Conservation (phyloP, 164 flowering plant species). For the Malania oleifera region DNA sequence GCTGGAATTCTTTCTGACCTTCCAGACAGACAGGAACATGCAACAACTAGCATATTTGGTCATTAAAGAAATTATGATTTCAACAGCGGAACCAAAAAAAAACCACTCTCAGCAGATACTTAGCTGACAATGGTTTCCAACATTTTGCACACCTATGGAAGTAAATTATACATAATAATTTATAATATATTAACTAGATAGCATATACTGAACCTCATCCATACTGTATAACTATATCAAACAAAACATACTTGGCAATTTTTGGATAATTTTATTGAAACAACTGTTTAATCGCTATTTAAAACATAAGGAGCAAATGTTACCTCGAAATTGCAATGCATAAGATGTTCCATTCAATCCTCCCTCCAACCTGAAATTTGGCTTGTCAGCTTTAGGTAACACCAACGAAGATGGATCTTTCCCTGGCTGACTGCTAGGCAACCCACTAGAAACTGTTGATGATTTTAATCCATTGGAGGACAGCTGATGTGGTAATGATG, state of each 20-base stretch:
- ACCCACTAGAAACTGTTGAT: slow-evolving; percentile 26
- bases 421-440: slow-evolving; percentile 31
- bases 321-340: slow-evolving; percentile 50
- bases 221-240: not conserved
- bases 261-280: not conserved
- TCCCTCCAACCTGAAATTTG: slow-evolving; percentile 45
- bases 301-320: not conserved
- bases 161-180: too few relatives aligned
- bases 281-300: not conserved
- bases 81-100: too few relatives aligned
- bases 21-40: too few relatives aligned
- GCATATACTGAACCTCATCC: too few relatives aligned
- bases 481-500: slow-evolving; percentile 34
- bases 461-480: slow-evolving; percentile 40
- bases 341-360: slow-evolving; percentile 37
- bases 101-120: too few relatives aligned
- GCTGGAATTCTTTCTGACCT: too few relatives aligned
- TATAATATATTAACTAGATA: too few relatives aligned
- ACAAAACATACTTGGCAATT: not conserved
- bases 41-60: too few relatives aligned
- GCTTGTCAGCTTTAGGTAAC: slow-evolving; percentile 38
- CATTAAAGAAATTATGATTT: too few relatives aligned
- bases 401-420: slow-evolving; percentile 34
- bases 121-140: too few relatives aligned
- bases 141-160: too few relatives aligned